Conservation (phyloP, 176 grass and related monocot genomes). For the Oryza longistaminata region DNA sequence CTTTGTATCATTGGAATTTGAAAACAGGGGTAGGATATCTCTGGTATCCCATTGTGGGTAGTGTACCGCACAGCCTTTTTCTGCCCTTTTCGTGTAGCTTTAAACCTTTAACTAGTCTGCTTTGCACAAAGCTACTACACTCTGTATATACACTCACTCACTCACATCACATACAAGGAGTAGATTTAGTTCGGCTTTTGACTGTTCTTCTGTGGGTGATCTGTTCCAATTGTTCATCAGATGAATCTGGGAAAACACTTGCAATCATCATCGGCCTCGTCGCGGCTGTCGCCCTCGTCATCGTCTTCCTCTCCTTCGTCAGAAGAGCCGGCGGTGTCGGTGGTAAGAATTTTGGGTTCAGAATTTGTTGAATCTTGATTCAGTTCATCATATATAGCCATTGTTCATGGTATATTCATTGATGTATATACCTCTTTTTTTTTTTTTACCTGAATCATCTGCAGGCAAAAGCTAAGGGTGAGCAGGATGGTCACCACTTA, state of each 20-base stretch:
- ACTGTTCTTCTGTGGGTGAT: not conserved
- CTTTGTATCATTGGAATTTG: conserved; percentile 41
- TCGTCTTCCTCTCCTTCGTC: conserved; percentile 68
- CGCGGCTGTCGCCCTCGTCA: conserved; percentile 55
- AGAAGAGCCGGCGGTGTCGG: conserved; percentile 39
- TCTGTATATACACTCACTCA: not conserved
- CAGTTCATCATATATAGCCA: not conserved
- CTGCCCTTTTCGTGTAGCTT: conserved; percentile 38
- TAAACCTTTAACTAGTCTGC: conserved; percentile 34
- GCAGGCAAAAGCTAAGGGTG: conserved; percentile 69
- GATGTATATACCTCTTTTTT: not conserved
- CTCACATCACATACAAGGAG: not conserved
- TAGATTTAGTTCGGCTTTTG: not conserved
- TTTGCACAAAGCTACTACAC: conserved; percentile 39
- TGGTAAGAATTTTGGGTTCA: conserved; percentile 20
- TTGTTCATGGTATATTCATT: conserved; percentile 12
- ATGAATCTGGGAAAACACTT: conserved; percentile 69
- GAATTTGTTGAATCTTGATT: not conserved
- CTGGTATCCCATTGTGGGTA: conserved; percentile 27
- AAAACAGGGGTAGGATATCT: conserved; percentile 45
- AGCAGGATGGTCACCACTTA: conserved; percentile 20
- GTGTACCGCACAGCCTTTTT: conserved; percentile 32
- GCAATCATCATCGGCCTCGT: conserved; percentile 80
- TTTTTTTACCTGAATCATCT: conserved; percentile 30
- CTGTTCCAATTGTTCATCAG: conserved; percentile 22